Conservation (phyloP, 163 green algal species). For the Chlamydomonas reinhardtii region DNA sequence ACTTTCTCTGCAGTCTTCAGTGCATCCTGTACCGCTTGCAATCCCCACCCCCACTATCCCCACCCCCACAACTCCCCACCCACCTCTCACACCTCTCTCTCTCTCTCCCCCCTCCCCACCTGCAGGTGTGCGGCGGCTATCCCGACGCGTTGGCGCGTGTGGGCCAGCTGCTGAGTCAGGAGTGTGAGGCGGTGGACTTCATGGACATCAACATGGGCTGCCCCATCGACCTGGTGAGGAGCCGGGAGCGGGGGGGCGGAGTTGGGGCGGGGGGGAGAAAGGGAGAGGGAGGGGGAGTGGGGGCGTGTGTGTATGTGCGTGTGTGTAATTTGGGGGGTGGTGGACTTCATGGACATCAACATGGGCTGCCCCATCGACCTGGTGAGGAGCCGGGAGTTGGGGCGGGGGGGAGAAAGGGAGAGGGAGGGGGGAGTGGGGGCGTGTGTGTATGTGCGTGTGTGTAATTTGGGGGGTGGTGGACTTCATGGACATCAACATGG, state of each 20-base stretch:
- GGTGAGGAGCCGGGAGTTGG: constrained; percentile 47
- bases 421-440: no score
- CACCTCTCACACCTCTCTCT: no score
- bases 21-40: no score
- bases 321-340: constrained; percentile 38
- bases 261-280: neutral
- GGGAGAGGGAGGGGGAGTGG: neutral
- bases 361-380: constrained; percentile 90
- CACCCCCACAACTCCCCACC: no score
- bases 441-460: no score
- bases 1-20: no score
- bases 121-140: constrained; percentile 87
- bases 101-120: no score
- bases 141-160: constrained; percentile 84
- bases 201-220: constrained; percentile 93
- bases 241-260: neutral
- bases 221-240: constrained; percentile 89
- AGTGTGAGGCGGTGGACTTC: constrained; percentile 80
- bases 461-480: constrained; percentile 74
- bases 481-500: constrained; percentile 95
- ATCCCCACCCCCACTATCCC: no score
- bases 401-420: no score
- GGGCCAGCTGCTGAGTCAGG: constrained; percentile 68
- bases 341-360: constrained; percentile 97
- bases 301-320: no score